Conservation (phyloP, 306 rosid species). For the Abrus precatorius region DNA sequence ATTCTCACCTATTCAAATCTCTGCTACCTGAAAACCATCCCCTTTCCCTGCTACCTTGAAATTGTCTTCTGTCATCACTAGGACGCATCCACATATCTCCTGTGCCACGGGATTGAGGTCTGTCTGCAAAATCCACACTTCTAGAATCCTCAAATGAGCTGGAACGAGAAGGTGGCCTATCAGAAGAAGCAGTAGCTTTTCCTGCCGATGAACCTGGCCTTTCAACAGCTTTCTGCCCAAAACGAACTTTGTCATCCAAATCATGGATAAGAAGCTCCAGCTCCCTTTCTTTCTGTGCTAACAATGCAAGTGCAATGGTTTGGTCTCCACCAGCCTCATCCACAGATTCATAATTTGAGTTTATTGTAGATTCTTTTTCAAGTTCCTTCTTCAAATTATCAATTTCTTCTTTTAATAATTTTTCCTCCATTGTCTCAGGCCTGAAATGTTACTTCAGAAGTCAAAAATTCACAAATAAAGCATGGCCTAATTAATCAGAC, state of each 20-base stretch:
- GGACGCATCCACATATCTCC: constrained; percentile 77
- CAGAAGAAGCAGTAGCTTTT: constrained; percentile 61
- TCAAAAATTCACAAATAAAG: constrained; percentile 47
- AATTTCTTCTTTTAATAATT: constrained; percentile 79
- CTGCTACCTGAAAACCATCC: constrained; percentile 84
- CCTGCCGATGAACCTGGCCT: constrained; percentile 91
- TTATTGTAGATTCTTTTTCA: constrained; percentile 56
- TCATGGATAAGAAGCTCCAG: constrained; percentile 73
- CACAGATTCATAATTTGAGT: constrained; percentile 56
- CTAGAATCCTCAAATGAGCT: constrained; percentile 84
- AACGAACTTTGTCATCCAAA: constrained; percentile 91
- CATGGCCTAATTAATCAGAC: constrained; percentile 26
- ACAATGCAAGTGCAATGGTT: constrained; percentile 42
- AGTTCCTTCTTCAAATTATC: constrained; percentile 75
- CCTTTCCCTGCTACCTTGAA: constrained; percentile 76
- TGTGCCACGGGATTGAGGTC: constrained; percentile 85
- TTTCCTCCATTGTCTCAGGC: constrained; percentile 82
- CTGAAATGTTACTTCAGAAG: constrained; percentile 62
- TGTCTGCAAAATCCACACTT: constrained; percentile 69
- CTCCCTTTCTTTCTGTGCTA: constrained; percentile 72
- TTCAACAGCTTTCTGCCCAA: constrained; percentile 88
- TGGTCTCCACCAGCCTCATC: constrained; percentile 63
- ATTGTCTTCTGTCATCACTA: constrained; percentile 78
- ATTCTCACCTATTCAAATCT: constrained; percentile 75
- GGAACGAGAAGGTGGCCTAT: constrained; percentile 78